phyloP scores from a whole-genome alignment of 768 basidiomycete genomes.

The Tylopilus balloui region DNA sequence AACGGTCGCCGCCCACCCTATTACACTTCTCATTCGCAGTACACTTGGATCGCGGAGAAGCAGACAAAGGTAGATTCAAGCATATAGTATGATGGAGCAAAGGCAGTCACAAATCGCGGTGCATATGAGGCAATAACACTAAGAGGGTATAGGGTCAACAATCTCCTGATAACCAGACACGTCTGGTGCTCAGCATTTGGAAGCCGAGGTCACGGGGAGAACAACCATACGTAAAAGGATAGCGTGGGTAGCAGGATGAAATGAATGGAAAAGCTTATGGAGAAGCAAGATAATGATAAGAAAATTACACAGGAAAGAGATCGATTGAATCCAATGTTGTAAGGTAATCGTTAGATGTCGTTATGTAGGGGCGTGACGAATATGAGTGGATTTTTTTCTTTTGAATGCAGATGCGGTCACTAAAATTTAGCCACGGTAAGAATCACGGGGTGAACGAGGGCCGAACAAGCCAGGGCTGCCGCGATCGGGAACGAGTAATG shows the following conservation, averaged over 20 bases:
- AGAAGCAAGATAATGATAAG: constrained; percentile 29
- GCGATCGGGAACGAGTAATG: constrained; percentile 54
- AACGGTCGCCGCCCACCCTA: too few relatives aligned
- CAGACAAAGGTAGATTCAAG: constrained; percentile 19
- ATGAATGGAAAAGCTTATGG: not conserved
- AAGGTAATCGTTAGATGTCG: constrained; percentile 20
- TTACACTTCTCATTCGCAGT: too few relatives aligned
- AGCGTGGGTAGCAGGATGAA: not conserved
- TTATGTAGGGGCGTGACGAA: not conserved
- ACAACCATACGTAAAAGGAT: not conserved
- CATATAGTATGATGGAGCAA: constrained; percentile 13
- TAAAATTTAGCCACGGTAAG: constrained; percentile 19
- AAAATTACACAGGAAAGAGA: constrained; percentile 4
- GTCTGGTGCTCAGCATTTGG: not conserved
- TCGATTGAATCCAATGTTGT: constrained; percentile 11
- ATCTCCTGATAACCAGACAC: not conserved
- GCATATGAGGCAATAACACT: not conserved
- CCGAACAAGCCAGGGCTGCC: constrained; percentile 72
- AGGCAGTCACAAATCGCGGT: not conserved
- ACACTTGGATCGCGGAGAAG: not conserved
- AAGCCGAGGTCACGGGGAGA: not conserved
- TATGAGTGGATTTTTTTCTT: not conserved
- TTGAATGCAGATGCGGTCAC: not conserved
- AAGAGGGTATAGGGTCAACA: not conserved
- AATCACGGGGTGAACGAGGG: constrained; percentile 59